A percentile compares a stretch with the other conserved stretches of the same genome.
phyloP scores from a whole-genome alignment of 2,329 filamentous ascomycete species.

The Sporothrix pallida region DNA sequence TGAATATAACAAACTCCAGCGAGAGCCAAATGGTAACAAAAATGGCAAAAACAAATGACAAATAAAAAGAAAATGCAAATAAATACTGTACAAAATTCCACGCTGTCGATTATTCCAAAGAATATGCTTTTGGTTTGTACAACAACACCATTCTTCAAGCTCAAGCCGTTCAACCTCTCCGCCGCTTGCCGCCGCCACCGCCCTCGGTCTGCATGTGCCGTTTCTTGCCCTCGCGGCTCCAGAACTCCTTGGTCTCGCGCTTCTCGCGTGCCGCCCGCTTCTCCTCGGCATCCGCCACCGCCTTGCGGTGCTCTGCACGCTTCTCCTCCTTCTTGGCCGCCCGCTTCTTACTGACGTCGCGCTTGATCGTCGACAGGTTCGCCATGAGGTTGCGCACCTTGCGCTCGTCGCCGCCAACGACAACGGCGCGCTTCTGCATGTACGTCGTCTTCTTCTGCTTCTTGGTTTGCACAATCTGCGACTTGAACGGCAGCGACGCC shows the following conservation, averaged over 20 bases:
- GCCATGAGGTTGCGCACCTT: slow-evolving; percentile 87
- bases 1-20: background rate
- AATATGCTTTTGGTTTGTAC: background rate
- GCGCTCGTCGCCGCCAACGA: slow-evolving; percentile 86
- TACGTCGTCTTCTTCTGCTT: slow-evolving; percentile 84
- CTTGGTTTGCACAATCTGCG: slow-evolving; percentile 82
- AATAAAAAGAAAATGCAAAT: background rate
- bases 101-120: slow-evolving; percentile 12
- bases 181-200: slow-evolving; percentile 50
- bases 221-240: slow-evolving; percentile 85
- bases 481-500: slow-evolving; percentile 87
- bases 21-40: slow-evolving; percentile 2
- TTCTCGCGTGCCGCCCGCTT: slow-evolving; percentile 87
- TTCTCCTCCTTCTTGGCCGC: slow-evolving; percentile 86
- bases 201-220: slow-evolving; percentile 51
- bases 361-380: slow-evolving; percentile 87
- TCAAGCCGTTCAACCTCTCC: slow-evolving; percentile 34
- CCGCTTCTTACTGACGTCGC: slow-evolving; percentile 87
- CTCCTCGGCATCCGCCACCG: slow-evolving; percentile 80
- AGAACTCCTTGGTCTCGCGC: slow-evolving; percentile 89
- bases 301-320: slow-evolving; percentile 78
- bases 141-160: background rate
- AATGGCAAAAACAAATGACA: background rate
- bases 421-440: slow-evolving; percentile 93
- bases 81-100: slow-evolving; percentile 16